Conservation (phyloP, 352 stramenopile genomes). For the Globisporangium perplexum region DNA sequence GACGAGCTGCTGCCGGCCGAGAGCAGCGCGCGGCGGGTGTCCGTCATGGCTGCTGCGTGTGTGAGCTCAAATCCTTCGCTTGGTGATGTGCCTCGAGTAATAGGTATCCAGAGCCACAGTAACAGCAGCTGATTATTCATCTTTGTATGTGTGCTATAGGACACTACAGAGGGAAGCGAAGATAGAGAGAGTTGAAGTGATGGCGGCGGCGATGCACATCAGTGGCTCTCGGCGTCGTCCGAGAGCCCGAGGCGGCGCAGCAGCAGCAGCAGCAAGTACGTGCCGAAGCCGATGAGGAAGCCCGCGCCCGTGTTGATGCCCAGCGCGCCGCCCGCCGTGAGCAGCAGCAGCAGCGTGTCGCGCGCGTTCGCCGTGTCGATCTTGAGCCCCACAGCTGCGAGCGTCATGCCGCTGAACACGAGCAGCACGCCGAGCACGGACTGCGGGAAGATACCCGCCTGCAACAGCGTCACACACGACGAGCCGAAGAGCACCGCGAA, state of each 20-base stretch:
- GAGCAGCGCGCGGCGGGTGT: constrained; percentile 9
- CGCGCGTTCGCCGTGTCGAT: constrained; percentile 33
- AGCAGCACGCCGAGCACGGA: constrained; percentile 56
- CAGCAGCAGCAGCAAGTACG: constrained; percentile 25
- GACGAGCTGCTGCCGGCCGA: constrained; percentile 28
- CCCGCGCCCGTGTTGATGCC: constrained; percentile 52
- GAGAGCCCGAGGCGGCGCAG: constrained; percentile 16
- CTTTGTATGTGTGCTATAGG: too few species aligned
- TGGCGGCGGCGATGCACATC: too few species aligned
- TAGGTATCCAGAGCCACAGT: too few species aligned
- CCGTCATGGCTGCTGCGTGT: background rate
- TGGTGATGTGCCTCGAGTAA: too few species aligned
- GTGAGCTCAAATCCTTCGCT: too few species aligned
- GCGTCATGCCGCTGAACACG: constrained; percentile 48
- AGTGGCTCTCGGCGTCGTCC: background rate
- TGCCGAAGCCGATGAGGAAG: constrained; percentile 40
- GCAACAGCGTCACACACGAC: constrained; percentile 49
- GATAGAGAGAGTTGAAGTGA: too few species aligned
- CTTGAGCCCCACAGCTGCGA: constrained; percentile 44
- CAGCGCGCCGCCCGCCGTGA: constrained; percentile 34
- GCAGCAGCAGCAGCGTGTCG: constrained; percentile 31
- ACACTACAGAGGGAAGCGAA: too few species aligned
- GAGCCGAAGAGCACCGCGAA: constrained; percentile 87
- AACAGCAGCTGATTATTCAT: too few species aligned
- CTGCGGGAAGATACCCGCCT: constrained; percentile 48